Evolutionary conservation across 345 rosid species (phyloP).

Genomic region (Eucalyptus fibrosa): DNA sequence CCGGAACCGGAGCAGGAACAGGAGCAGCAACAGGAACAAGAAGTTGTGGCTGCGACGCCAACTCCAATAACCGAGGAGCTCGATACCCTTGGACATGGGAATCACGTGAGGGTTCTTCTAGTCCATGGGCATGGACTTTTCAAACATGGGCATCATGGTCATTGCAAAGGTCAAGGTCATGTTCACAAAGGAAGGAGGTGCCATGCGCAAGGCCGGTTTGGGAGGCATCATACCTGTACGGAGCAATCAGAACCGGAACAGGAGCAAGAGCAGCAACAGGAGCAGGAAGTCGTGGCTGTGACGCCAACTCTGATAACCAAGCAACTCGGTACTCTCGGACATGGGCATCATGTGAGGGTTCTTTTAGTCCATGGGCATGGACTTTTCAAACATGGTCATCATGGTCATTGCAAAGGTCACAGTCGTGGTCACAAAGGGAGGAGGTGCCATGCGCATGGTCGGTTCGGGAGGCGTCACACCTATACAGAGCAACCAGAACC

Average conservation of each 20-base stretch:
- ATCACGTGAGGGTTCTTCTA: not conserved
- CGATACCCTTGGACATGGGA: not conserved
- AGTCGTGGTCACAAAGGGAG: not conserved
- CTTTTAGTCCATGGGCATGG: not conserved
- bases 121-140: not conserved
- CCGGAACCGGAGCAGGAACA: not conserved
- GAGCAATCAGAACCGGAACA: not conserved
- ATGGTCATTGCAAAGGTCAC: not conserved
- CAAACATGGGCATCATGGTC: not conserved
- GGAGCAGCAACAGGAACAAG: not conserved
- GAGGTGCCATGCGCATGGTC: not conserved
- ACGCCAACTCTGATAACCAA: not conserved
- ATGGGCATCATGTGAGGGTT: not conserved
- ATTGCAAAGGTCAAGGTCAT: not conserved
- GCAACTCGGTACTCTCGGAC: not conserved
- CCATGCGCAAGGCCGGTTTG: not conserved
- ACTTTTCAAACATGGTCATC: not conserved
- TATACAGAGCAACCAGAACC: not conserved
- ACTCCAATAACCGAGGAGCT: not conserved
- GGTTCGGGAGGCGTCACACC: not conserved
- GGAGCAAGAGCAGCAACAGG: not conserved
- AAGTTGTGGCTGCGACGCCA: not conserved
- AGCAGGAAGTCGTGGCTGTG: not conserved
- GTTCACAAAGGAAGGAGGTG: not conserved
- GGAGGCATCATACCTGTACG: not conserved